Conservation (phyloP, 352 stramenopile genomes). For the Globisporangium paddicum region DNA sequence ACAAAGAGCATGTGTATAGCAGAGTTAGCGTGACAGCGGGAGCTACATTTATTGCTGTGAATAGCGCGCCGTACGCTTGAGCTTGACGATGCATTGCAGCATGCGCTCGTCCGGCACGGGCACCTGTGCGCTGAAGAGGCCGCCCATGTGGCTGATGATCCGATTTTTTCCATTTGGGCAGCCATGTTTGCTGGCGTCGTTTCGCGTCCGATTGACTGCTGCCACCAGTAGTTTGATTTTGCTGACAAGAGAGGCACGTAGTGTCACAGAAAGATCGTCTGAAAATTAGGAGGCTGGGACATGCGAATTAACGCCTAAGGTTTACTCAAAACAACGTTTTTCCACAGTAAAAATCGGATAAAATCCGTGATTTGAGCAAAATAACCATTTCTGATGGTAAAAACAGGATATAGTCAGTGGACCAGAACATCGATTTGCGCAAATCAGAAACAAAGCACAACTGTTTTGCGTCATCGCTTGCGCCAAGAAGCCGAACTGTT, state of each 20-base stretch:
- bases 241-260: background rate
- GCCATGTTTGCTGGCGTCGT: background rate
- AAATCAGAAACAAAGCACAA: background rate
- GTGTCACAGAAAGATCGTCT: background rate
- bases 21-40: background rate
- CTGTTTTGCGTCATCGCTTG: slow-evolving; percentile 1
- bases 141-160: slow-evolving; percentile 31
- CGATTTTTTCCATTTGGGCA: background rate
- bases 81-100: slow-evolving; percentile 62
- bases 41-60: background rate
- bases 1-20: background rate
- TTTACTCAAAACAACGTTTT: no score
- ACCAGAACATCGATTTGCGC: background rate
- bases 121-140: slow-evolving; percentile 39
- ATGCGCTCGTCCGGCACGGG: slow-evolving; percentile 60
- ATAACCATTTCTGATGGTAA: no score
- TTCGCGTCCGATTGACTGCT: background rate
- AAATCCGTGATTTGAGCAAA: background rate
- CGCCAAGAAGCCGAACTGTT: no score
- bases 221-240: background rate
- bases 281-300: background rate
- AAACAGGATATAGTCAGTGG: no score
- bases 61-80: slow-evolving; percentile 34
- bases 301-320: background rate
- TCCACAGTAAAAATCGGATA: background rate